Base-by-base conservation (phyloP, 352 stramenopile species). In the Phytopythium oedochilum region DNA sequence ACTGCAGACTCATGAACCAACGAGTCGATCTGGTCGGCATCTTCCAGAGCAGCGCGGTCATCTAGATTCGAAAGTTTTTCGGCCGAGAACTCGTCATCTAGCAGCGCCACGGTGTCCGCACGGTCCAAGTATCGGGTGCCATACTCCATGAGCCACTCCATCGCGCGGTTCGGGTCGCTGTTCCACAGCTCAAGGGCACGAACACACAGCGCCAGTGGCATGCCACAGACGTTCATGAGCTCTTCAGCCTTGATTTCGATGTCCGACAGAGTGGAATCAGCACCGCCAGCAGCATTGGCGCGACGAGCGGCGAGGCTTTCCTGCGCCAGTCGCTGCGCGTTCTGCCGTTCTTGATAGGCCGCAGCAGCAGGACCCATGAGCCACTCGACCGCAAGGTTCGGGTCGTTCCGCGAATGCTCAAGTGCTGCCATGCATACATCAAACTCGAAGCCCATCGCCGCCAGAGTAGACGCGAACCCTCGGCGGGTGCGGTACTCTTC, bases 131-230 rank as follows among this genome's bases (percentile, higher is more conserved):
- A 94, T 9, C 69, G 75, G 8, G 42, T 64, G 14, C 86, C 86
- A 26, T 92, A 75, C 53, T 96, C 86, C 72, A 96, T 92, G 10
- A 96, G 59, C 86, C 86, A 96, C 64, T 94, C 86, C 81, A 94
- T 91, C 1, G 86, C 79, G 28, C 81, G 78, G 46, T 96, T 93
- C 4, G 83, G 80, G 55, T 96, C 83, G n/a, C 59, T 74, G 46
- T 86, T 89, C 20, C 66, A 85, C 8, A 96, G 68, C 50, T 96
- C 86, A 2, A 96, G 54, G 5, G 83, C 83, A 50, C 78, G 78
- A 17, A 83, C 63, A 0, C 70, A 78, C 1, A 96, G 57, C 5
- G 63, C 72, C 46, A 75, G 78, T 0, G 82, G 86, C 81, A 92
- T 93, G 0, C 74, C 78, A 0, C 82, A 91, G 29, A 96, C 92